Percentiles rank a stretch among this genome's conserved stretches.
phyloP scores from a whole-genome alignment of 176 grass and related monocot genomes.

The Leersia perrieri region DNA sequence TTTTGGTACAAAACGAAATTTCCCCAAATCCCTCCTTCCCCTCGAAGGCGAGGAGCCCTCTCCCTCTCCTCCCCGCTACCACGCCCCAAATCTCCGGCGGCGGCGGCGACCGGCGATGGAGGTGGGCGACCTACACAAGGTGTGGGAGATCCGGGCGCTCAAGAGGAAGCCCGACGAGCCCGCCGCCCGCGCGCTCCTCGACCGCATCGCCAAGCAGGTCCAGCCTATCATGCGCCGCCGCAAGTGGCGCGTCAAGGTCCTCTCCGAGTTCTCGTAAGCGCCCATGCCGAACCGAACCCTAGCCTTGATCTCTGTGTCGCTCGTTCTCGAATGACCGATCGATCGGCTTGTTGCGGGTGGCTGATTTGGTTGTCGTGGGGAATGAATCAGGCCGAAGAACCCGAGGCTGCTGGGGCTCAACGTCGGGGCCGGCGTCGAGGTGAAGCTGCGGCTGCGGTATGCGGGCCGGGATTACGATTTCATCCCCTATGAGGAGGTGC shows the following conservation, averaged over 20 bases:
- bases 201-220: slow-evolving; percentile 84
- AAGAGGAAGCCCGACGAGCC: slow-evolving; percentile 74
- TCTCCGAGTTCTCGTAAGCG: slow-evolving; percentile 89
- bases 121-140: slow-evolving; percentile 77
- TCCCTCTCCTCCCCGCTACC: neutral
- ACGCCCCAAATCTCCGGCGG: neutral
- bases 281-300: slow-evolving; percentile 18
- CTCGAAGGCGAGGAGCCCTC: neutral
- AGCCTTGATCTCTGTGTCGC: neutral
- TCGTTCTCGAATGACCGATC: neutral
- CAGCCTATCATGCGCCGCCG: slow-evolving; percentile 94
- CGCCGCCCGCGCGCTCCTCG: slow-evolving; percentile 60
- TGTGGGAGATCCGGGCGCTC: slow-evolving; percentile 82
- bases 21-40: neutral
- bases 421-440: slow-evolving; percentile 62
- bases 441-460: slow-evolving; percentile 78
- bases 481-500: slow-evolving; percentile 85
- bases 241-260: slow-evolving; percentile 90
- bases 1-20: too few relatives aligned
- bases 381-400: slow-evolving; percentile 69
- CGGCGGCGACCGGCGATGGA: slow-evolving; percentile 47
- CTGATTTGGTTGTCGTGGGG: neutral
- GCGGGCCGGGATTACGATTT: slow-evolving; percentile 73
- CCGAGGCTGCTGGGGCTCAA: slow-evolving; percentile 86
- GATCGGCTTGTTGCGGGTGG: neutral